Evolutionary conservation across 768 basidiomycete genomes (phyloP), one percentile per base, ranked within the genome.

Genomic region (Hortiboletus flavorubellus): DNA sequence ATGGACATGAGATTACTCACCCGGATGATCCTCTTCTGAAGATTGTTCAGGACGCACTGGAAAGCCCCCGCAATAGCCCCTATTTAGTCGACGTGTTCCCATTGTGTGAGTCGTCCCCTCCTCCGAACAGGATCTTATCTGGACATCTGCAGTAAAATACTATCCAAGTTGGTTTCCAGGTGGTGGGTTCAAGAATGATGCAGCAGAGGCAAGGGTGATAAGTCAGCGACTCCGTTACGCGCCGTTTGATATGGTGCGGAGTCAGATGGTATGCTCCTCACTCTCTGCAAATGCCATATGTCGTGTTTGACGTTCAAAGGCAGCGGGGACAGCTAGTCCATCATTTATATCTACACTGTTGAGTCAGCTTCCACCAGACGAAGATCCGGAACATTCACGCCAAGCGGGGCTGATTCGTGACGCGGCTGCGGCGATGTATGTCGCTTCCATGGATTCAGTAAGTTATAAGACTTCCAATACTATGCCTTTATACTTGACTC

Each of bases 151-250:
- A 59, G 59, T 57, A 14, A 60, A 46, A 44, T 51, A 55, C 38
- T 59, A 55, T 15, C 60, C 57, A 14, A 33, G 60, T 21, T 61
- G 53, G 59, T 39, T 61, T 35, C 59, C 59, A n/a, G 56, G 56
- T 10, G 57, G 57, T n/a, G 16, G 43, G 8, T 59, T 61, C n/a
- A 34, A 59, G 16, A 44, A 43, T 8, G 51, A 49, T 14, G 60
- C 53, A 15, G 40, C 8, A 31, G 57, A 46, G 15, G 54, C 53
- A 2, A 55, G 41, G 33, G 10, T 16, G 11, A 15, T 46, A 31
- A 23, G 10, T 9, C 31, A 33, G 9, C 51, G 41, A 15, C 34
- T 59, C 31, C 54, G 51, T n/a, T 6, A 53, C 35, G 37, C 8
- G 9, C 51, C 60, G 14, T 61, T 56, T 18, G 21, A 50, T 9